Evolutionary conservation across 768 basidiomycete genomes (phyloP).

Genomic region (Xerocomus brunneocitrinus): DNA sequence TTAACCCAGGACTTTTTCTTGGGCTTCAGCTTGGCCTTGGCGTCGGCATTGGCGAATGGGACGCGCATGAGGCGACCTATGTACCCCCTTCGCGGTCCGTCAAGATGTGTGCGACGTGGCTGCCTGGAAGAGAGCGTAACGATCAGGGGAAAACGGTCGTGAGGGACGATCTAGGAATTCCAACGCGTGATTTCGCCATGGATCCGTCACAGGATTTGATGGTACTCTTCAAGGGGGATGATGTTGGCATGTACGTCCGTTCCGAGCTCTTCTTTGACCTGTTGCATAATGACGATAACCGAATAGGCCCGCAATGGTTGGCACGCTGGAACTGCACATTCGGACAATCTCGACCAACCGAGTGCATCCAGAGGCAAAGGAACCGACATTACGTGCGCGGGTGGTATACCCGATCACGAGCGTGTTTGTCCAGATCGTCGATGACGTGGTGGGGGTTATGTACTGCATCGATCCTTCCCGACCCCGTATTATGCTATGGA

Average conservation of each 20-base stretch:
- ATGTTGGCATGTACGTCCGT: conserved; percentile 13
- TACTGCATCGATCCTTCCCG: conserved; percentile 27
- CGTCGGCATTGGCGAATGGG: not conserved
- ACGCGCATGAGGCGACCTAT: not conserved
- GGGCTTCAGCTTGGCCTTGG: not conserved
- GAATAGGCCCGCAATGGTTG: conserved; percentile 1
- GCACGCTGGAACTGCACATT: conserved; percentile 36
- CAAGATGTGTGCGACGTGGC: conserved; percentile 15
- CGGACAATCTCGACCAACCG: conserved; percentile 41
- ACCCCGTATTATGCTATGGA: conserved; percentile 39
- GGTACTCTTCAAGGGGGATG: conserved; percentile 35
- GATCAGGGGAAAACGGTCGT: conserved; percentile 13
- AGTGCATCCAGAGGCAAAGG: conserved; percentile 40
- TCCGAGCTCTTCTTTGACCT: not conserved
- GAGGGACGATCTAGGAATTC: conserved; percentile 36
- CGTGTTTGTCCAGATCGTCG: conserved; percentile 47
- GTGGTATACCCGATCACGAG: conserved; percentile 21
- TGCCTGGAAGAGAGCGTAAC: conserved; percentile 7
- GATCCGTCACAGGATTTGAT: conserved; percentile 63
- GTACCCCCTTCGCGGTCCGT: not conserved
- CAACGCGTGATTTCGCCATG: conserved; percentile 55
- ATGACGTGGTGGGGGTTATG: conserved; percentile 51
- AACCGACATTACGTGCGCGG: conserved; percentile 25
- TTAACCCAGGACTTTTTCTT: not conserved
- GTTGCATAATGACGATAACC: not conserved